These are phyloP conservation scores for Papiliotrema nemorosa DNA, from an alignment of 1,284 basidiomycete species.

Conservation along the genomic window DNA sequence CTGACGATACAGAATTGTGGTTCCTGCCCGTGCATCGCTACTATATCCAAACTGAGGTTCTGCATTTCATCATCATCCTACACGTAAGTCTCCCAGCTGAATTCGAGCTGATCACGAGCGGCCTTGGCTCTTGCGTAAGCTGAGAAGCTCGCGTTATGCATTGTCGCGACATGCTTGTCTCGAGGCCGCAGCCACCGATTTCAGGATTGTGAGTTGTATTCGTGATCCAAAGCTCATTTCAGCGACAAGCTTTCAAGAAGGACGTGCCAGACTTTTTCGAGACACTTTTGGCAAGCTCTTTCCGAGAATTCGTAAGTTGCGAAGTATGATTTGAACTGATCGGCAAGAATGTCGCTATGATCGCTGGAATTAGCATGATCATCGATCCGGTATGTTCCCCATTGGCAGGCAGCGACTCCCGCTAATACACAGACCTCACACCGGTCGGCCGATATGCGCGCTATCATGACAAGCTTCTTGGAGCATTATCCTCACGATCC, in stretches of 20 bases:
- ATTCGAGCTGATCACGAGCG: slow-evolving; percentile 19
- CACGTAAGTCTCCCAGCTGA: slow-evolving; percentile 28
- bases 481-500: slow-evolving; percentile 35
- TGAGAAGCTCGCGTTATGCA: slow-evolving; percentile 32
- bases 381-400: slow-evolving; percentile 32
- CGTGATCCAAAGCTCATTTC: background rate
- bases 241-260: slow-evolving; percentile 41
- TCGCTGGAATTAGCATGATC: slow-evolving; percentile 45
- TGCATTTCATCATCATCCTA: slow-evolving; percentile 44
- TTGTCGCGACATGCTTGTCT: slow-evolving; percentile 41
- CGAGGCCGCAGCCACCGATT: slow-evolving; percentile 42
- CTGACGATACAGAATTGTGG: slow-evolving; percentile 22
- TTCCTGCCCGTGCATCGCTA: slow-evolving; percentile 44
- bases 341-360: slow-evolving; percentile 45
- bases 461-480: slow-evolving; percentile 38
- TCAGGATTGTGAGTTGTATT: slow-evolving; percentile 29
- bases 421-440: background rate
- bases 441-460: slow-evolving; percentile 38
- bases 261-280: slow-evolving; percentile 45
- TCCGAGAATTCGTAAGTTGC: slow-evolving; percentile 44
- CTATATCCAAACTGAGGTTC: slow-evolving; percentile 47
- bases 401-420: background rate
- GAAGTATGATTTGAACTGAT: background rate
- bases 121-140: slow-evolving; percentile 43
- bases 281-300: slow-evolving; percentile 38